These are phyloP conservation scores for Stagonosporopsis chrysanthemi DNA, from an alignment of 2,329 filamentous ascomycete species.

Conservation along the genomic window DNA sequence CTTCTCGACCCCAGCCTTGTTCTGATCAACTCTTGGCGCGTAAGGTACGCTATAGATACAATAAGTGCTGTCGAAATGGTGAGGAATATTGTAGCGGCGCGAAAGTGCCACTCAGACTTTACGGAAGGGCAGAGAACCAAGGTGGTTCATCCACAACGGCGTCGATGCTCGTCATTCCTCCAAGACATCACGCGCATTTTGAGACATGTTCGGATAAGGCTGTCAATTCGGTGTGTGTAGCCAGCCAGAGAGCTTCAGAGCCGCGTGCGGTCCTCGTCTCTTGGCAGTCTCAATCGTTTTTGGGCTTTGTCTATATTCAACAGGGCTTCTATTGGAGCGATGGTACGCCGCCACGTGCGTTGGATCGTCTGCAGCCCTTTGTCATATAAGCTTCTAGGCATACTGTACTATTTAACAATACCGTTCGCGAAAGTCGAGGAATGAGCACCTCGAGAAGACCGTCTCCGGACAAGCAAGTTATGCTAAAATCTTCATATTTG, in stretches of 20 bases:
- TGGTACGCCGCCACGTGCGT: conserved; percentile 32
- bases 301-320: conserved; percentile 36
- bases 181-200: background rate
- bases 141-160: background rate
- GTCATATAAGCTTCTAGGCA: conserved; percentile 38
- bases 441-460: conserved; percentile 35
- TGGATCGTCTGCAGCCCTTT: conserved; percentile 33
- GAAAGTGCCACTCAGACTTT: background rate
- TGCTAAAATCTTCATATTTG: conserved; percentile 36
- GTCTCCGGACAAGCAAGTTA: conserved; percentile 32
- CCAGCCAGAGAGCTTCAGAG: conserved; percentile 6
- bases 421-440: conserved; percentile 32
- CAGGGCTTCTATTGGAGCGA: conserved; percentile 22
- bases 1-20: background rate
- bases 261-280: conserved; percentile 8
- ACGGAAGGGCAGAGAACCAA: background rate
- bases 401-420: conserved; percentile 13
- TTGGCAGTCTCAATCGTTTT: conserved; percentile 10
- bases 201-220: conserved; percentile 1
- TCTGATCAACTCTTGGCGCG: background rate
- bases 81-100: background rate
- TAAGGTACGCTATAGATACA: background rate
- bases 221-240: background rate
- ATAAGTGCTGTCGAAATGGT: no score
- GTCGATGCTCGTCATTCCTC: conserved; percentile 1